A percentile compares a stretch with the other conserved stretches of the same genome.
Evolutionary conservation across 345 rosid species (phyloP).

Genomic region (Pugionium dolabratum): DNA sequence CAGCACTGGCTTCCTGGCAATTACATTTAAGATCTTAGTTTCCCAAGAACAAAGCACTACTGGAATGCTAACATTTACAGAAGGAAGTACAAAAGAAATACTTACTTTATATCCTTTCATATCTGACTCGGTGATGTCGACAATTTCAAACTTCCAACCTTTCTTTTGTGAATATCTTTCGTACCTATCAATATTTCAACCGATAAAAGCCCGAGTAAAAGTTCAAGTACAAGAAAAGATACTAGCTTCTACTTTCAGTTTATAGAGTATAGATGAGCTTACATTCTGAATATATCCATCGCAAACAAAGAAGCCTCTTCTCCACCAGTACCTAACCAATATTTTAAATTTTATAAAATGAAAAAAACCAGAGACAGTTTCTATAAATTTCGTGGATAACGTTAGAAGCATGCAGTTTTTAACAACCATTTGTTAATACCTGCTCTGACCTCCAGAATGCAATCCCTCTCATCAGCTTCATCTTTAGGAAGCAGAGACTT

Average conservation of each 20-base stretch:
- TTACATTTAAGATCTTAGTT: constrained; percentile 31
- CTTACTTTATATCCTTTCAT: constrained; percentile 85
- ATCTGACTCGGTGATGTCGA: constrained; percentile 76
- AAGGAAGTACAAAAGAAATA: constrained; percentile 2
- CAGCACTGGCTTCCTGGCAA: constrained; percentile 91
- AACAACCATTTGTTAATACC: constrained; percentile 46
- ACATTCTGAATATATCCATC: constrained; percentile 89
- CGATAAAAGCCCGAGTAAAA: neutral
- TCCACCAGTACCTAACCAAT: constrained; percentile 75
- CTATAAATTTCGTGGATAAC: neutral
- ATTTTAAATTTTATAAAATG: neutral
- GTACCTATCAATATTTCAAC: constrained; percentile 54
- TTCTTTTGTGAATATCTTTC: constrained; percentile 90
- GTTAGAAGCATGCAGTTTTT: neutral
- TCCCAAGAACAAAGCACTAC: constrained; percentile 14
- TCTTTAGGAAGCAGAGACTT: constrained; percentile 90
- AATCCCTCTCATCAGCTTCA: constrained; percentile 95
- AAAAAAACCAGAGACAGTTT: neutral
- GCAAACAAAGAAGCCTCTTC: constrained; percentile 98
- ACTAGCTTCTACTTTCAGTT: neutral
- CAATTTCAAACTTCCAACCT: constrained; percentile 88
- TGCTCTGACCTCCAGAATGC: constrained; percentile 99
- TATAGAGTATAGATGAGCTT: constrained; percentile 37
- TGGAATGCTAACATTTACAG: constrained; percentile 6
- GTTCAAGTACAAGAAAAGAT: constrained; percentile 8